Base-by-base conservation (phyloP, 768 basidiomycete genomes). In the Lactarius trivialis region DNA sequence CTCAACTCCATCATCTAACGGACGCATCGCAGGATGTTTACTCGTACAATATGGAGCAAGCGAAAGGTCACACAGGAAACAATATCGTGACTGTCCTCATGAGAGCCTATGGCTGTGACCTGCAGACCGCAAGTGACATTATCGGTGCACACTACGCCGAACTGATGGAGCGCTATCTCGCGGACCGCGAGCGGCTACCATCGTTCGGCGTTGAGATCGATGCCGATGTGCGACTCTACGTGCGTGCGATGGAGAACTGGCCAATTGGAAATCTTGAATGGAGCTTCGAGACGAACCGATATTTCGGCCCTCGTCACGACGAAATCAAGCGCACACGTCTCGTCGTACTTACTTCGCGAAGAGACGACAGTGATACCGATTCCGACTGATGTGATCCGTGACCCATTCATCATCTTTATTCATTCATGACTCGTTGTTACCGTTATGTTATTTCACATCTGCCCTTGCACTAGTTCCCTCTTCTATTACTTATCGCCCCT, bases 1-100 rank as follows among this genome's bases (percentile, higher is more conserved):
- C 26, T 14, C 36, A 9, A 28, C 61, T 2, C 48, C n/a, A 33
- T 48, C 33, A 28, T 58, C 26, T 54, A 12, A 50, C 50, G 14
- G n/a, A 55, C 32, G 14, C 15, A 30, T 9, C 26, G 5, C 55
- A 86, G 86, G 85, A 89, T 61, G n/a, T n/a, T n/a, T n/a, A n/a
- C n/a, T n/a, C n/a, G n/a, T n/a, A n/a, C n/a, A n/a, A n/a, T n/a
- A n/a, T n/a, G n/a, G n/a, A n/a, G n/a, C n/a, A n/a, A n/a, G n/a
- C n/a, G n/a, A n/a, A n/a, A n/a, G n/a, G n/a, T 17, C 82, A 83
- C 58, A 76, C 75, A 30, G 85, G 85, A 36, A 88, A 79, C 69
- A 79, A 80, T 58, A 71, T 83, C 17, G 73, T 85, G 33, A 78
- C 78, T 1, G 75, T 81, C 17, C 77, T 82, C 45, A 83, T 82